Base-by-base conservation (phyloP, 495 filamentous ascomycete species). In the Aspergillus avenaceus region DNA sequence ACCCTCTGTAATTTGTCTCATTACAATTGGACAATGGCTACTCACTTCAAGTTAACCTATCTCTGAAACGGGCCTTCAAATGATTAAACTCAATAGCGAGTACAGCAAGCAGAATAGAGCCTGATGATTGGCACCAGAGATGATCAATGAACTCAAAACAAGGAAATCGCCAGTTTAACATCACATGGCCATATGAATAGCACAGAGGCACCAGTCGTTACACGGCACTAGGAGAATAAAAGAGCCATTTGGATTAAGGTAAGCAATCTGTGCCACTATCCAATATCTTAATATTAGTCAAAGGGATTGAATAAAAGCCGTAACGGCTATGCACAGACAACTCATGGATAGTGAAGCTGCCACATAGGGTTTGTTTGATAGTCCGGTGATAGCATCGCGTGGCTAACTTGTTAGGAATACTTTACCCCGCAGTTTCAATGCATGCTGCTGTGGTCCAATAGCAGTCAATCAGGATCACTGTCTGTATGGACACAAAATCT, bases 311-410 rank as follows among this genome's bases (percentile, higher is more conserved):
- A 8, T n/a, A 36, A 44, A 27, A 44, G 40, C 38, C 47, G 41
- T 38, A 32, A 11, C 38, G 27, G 27, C 27, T 18, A 36, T 36
- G 18, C 18, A 12, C 32, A 36, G 32, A 14, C 7, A 18, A 3
- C n/a, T 19, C 11, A n/a, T 13, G 24, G 27, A 12, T 14, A 7
- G 22, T 14, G 32, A 45, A n/a, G 24, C 0, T 37, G 45, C 13
- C 7, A 27, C 27, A 53, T 49, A 41, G 45, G 41, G 36, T 23
- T 36, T 24, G 27, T 29, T 42, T 50, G 47, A n/a, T n/a, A n/a
- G n/a, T 55, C 53, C 48, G 53, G 52, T 55, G 52, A 55, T 47
- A 24, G 41, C 16, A 55, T 55, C 52, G 40, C 52, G 52, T 55
- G 52, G 52, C 52, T 54, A 5, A 24, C 27, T 24, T 27, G 38